Evolutionary conservation across 106 monocot genomes (phyloP).

Genomic region (Gastrodia elata): DNA sequence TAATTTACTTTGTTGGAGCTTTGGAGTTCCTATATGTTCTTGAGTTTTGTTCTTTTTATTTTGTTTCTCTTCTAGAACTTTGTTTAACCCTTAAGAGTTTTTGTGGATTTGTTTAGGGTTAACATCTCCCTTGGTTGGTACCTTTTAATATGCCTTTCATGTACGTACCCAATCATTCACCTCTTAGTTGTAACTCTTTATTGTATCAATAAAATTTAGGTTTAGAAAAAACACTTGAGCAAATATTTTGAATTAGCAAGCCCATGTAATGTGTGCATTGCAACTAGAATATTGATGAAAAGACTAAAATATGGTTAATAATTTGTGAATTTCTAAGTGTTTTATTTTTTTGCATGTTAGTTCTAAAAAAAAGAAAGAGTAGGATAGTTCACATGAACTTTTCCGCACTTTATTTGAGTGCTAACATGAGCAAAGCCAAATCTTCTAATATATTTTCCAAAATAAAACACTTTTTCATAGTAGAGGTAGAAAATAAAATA

Average conservation of each 20-base stretch:
- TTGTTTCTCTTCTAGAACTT: too few relatives aligned
- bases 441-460: not conserved
- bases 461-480: not conserved
- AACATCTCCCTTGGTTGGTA: too few relatives aligned
- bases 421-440: not conserved
- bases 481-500: not conserved
- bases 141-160: too few relatives aligned
- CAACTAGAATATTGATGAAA: not conserved
- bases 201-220: not conserved
- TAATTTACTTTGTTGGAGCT: too few relatives aligned
- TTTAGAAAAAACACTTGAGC: not conserved
- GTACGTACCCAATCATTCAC: too few relatives aligned
- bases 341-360: not conserved
- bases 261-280: not conserved
- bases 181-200: too few relatives aligned
- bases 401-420: not conserved
- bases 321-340: too few relatives aligned
- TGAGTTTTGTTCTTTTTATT: too few relatives aligned
- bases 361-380: not conserved
- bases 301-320: not conserved
- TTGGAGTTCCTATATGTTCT: too few relatives aligned
- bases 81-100: too few relatives aligned
- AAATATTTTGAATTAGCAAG: not conserved
- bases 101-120: too few relatives aligned
- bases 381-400: not conserved